Evolutionary conservation across 2,329 filamentous ascomycete genomes (phyloP).

Genomic region (Xylariaceae sp.): DNA sequence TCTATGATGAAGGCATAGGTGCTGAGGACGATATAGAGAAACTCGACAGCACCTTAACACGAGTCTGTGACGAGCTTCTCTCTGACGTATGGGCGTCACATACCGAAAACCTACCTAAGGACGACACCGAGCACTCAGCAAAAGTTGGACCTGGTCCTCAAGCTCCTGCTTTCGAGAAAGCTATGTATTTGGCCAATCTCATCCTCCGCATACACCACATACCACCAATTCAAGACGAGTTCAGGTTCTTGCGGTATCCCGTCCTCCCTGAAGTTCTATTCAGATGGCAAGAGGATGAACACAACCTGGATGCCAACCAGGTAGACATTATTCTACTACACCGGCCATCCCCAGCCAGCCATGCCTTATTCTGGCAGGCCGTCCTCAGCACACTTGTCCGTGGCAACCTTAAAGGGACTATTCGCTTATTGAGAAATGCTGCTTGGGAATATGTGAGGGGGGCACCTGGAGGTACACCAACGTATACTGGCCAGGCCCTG

Average conservation of each 20-base stretch:
- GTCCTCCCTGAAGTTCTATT: conserved; percentile 73
- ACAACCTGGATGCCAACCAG: conserved; percentile 66
- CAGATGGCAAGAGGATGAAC: conserved; percentile 72
- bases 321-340: conserved; percentile 56
- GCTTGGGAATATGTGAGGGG: conserved; percentile 73
- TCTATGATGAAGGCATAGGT: conserved; percentile 59
- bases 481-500: conserved; percentile 71
- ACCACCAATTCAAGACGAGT: conserved; percentile 37
- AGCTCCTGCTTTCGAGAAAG: conserved; percentile 64
- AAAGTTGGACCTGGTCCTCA: conserved; percentile 61
- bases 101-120: conserved; percentile 42
- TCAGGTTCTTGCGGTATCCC: conserved; percentile 36
- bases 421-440: conserved; percentile 64
- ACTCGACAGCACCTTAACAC: conserved; percentile 52
- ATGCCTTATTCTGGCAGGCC: conserved; percentile 78
- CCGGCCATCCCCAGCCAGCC: conserved; percentile 67
- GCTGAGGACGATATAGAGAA: conserved; percentile 50
- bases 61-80: conserved; percentile 46
- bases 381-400: conserved; percentile 70
- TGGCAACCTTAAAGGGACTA: conserved; percentile 63
- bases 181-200: conserved; percentile 70
- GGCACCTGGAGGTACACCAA: conserved; percentile 56
- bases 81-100: conserved; percentile 51
- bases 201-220: conserved; percentile 74
- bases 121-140: conserved; percentile 49